Percentiles rank a stretch among this genome's conserved stretches.
Evolutionary conservation across 1,139 yeast genomes (phyloP).

Genomic region (Blastobotrys buckinghamii): DNA sequence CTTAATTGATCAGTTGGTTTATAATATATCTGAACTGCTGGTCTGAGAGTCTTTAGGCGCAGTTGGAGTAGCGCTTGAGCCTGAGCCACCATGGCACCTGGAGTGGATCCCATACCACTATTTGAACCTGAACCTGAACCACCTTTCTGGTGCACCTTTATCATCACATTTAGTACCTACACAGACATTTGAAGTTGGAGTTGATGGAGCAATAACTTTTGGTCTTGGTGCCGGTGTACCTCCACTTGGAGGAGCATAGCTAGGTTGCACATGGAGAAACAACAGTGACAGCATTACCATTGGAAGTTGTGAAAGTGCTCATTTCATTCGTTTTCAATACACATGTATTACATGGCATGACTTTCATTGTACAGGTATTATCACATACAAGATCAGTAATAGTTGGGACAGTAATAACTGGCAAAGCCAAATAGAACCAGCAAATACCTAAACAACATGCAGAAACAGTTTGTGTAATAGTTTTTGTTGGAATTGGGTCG

Average conservation of each 20-base stretch:
- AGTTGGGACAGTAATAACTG: conserved; percentile 22
- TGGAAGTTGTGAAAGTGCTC: conserved; percentile 19
- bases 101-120: no score
- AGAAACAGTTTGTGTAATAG: conserved; percentile 24
- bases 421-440: conserved; percentile 19
- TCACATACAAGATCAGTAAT: conserved; percentile 18
- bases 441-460: conserved; percentile 26
- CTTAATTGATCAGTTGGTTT: no score
- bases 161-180: no score
- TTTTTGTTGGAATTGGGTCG: not conserved
- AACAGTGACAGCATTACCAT: conserved; percentile 17
- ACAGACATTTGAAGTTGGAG: no score
- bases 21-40: no score
- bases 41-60: no score
- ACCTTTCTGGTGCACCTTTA: no score
- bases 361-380: conserved; percentile 14
- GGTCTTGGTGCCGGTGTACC: not conserved
- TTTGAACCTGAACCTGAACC: no score
- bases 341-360: conserved; percentile 19
- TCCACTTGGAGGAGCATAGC: not conserved
- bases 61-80: no score
- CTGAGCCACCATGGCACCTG: no score
- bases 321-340: conserved; percentile 11
- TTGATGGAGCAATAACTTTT: no score
- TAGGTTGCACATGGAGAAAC: conserved; percentile 21